These are phyloP conservation scores for Populus nigra DNA, from an alignment of 345 rosid genomes.

Conservation along the genomic window DNA sequence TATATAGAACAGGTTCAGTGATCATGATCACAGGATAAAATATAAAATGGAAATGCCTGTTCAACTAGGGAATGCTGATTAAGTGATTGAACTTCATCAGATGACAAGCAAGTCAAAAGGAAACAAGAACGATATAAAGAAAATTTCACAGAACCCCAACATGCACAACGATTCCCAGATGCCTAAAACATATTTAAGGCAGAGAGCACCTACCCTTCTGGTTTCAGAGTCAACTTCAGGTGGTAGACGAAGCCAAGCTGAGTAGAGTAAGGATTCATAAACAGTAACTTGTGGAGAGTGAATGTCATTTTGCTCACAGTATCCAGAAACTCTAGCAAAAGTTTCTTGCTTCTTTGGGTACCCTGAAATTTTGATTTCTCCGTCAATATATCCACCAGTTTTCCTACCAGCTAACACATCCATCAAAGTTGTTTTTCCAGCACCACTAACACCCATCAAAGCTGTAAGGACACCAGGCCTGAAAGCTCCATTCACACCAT, in stretches of 20 bases:
- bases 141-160: neutral
- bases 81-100: neutral
- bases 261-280: constrained; percentile 68
- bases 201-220: constrained; percentile 46
- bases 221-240: constrained; percentile 39
- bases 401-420: constrained; percentile 89
- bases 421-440: constrained; percentile 87
- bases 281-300: constrained; percentile 81
- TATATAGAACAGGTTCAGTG: neutral
- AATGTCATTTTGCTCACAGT: constrained; percentile 76
- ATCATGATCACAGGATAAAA: neutral
- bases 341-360: constrained; percentile 76
- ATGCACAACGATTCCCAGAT: neutral
- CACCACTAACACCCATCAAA: constrained; percentile 79
- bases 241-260: constrained; percentile 74
- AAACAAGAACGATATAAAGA: neutral
- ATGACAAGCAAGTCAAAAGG: neutral
- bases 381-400: constrained; percentile 74
- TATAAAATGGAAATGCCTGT: neutral
- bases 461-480: constrained; percentile 87
- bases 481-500: constrained; percentile 74
- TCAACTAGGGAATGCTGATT: neutral
- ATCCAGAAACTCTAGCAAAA: constrained; percentile 75
- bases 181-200: neutral
- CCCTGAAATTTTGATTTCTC: constrained; percentile 64